Evolutionary conservation across 306 rosid species (phyloP), one percentile per base, ranked within the genome.

Genomic region (Mucuna pruriens): DNA sequence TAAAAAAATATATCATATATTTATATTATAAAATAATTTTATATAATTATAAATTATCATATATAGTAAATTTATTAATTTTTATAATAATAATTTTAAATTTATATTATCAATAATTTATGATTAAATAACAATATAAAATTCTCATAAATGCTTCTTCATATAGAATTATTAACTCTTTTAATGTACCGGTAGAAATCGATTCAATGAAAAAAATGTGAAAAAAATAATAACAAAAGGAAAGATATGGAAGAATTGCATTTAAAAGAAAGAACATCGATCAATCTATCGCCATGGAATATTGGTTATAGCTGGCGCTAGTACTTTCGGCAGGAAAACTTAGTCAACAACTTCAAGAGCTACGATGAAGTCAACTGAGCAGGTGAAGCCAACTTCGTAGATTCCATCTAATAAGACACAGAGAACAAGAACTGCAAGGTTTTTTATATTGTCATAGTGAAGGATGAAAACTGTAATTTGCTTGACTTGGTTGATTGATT

Each of bases 311-410:
- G 72, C 60, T 68, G 82, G 85, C 74, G 34, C 69, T 57, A 33
- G 17, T 60, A 49, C 38, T 23, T 38, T 78, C 23, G 12, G 75
- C 36, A 23, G 73, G 68, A 44, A 19, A 20, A 63, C 34, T 7
- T 33, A 74, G 76, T 63, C 61, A 52, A 80, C 25, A 60, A 31
- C 39, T 65, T 74, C 23, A 48, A 78, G 69, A 80, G 45, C 85
- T 51, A 46, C 34, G 5, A 23, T 34, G 77, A 80, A 66, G 80
- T 87, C 84, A 87, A 70, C 64, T 69, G 67, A 86, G 91, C 87
- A 82, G 90, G 83, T 88, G 74, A 84, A 81, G 51, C 86, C 20
- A 11, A 83, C 67, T 68, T 66, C 11, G 25, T n/a, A 74, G 73
- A 39, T 71, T 75, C 36, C 58, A 62, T 54, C 75, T 74, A 76